Base-by-base conservation (phyloP, 257 asterid species). In the Ilex aquifolium region DNA sequence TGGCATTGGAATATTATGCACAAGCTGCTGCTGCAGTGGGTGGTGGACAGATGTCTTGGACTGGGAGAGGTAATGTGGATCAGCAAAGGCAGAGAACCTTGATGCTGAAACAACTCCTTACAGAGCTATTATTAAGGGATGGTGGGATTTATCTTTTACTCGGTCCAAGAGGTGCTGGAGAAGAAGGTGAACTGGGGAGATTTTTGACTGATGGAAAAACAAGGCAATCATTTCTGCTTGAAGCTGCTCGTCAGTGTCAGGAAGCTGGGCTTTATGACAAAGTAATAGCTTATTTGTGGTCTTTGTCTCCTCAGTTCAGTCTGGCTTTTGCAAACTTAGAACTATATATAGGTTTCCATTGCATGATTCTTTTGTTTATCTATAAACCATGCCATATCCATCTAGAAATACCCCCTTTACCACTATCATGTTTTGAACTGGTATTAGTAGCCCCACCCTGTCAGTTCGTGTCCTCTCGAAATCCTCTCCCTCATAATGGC, bases 11-110 rank as follows among this genome's bases (percentile, higher is more conserved):
- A 67, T 93, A 93, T 77, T 93, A 85, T 78, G 96, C 77, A 48
- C 95, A 92, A 76, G 96, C 99, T 72, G 95, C 97, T 60, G 96
- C 99, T 53, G 88, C 95, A 50, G 87, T 85, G 61, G 99, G 95
- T 57, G 99, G 97, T 64, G 99, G 99, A 50, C 87, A 80, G 61
- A 69, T 83, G 82, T 92, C 99, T 42, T 89, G 95, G 97, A 80
- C 78, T 61, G 96, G 96, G 49, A 83, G 90, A 81, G 81, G 88
- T 78, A 87, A 74, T 56, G 76, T 71, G 59, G 96, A 89, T 78
- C 97, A 89, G 78, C 95, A 85, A 66, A 83, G 97, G 70, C 96
- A 85, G 80, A 92, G 79, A 78, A 79, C 66, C 56, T 74, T 83
- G 79, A 85, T 90, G 96, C 53, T 93, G 70, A 90, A 82, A 77